These are phyloP conservation scores for Herpetomonas samuelpessoai DNA, from an alignment of 208 protist species.

Conservation along the genomic window DNA sequence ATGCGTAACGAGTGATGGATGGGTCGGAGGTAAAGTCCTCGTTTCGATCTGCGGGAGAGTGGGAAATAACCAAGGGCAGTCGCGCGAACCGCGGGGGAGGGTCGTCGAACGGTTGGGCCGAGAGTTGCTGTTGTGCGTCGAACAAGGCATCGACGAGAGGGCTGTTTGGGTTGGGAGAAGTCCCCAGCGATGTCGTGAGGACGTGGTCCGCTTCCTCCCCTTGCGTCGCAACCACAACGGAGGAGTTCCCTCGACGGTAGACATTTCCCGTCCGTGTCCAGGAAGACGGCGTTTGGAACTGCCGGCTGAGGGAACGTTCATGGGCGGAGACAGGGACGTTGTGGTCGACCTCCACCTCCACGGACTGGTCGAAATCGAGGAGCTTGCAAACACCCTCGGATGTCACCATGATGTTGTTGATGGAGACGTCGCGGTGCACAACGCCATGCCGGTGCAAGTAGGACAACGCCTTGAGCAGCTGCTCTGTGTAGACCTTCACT, in stretches of 20 bases:
- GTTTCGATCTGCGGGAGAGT: no score
- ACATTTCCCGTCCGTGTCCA: neutral
- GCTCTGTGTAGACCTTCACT: slow-evolving; percentile 41
- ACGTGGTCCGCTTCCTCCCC: no score
- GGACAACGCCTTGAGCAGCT: slow-evolving; percentile 56
- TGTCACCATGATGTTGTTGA: slow-evolving; percentile 77
- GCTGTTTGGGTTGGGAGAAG: neutral
- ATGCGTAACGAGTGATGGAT: neutral
- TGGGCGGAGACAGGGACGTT: neutral
- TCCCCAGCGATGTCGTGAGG: neutral
- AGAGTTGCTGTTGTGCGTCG: no score
- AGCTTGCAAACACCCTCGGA: slow-evolving; percentile 70
- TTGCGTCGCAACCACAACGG: no score
- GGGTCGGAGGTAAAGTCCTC: neutral
- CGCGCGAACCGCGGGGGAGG: no score
- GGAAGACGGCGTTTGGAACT: no score
- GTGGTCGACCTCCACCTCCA: slow-evolving; percentile 8
- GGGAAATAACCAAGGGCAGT: no score
- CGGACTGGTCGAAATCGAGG: slow-evolving; percentile 70
- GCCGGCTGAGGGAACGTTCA: neutral
- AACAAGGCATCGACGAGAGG: neutral
- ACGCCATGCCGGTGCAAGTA: slow-evolving; percentile 65
- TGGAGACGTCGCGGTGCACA: slow-evolving; percentile 74
- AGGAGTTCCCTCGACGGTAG: neutral
- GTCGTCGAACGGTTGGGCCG: no score